Percentiles rank a stretch among this genome's conserved stretches.
Conservation (phyloP, 352 stramenopile species). For the Pythium utonaiense region DNA sequence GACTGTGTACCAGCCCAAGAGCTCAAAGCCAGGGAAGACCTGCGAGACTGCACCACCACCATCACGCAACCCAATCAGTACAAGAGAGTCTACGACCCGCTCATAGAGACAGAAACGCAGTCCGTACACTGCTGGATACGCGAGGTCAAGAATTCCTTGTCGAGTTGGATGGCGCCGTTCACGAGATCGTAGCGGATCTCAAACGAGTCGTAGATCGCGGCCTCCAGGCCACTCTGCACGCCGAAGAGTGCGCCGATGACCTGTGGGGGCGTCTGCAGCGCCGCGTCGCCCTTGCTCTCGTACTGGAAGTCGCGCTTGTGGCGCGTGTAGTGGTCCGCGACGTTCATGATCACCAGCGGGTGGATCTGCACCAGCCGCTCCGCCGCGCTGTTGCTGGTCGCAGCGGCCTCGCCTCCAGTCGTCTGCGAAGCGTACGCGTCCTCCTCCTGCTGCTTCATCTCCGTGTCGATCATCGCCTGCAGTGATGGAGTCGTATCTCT, state of each 20-base stretch:
- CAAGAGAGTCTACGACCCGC: no score
- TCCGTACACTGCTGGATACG: conserved; percentile 79
- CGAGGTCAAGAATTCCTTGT: conserved; percentile 78
- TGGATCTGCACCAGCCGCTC: conserved; percentile 78
- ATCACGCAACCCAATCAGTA: background rate
- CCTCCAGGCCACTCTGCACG: conserved; percentile 77
- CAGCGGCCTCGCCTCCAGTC: conserved; percentile 25
- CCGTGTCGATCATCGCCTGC: conserved; percentile 51
- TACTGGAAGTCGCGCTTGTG: conserved; percentile 59
- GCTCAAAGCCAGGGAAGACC: conserved; percentile 85
- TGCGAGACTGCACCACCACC: conserved; percentile 48
- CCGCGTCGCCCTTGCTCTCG: conserved; percentile 7
- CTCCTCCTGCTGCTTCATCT: conserved; percentile 43
- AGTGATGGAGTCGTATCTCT: no score
- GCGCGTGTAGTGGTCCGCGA: conserved; percentile 94
- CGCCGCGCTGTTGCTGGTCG: conserved; percentile 29
- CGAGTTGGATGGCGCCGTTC: conserved; percentile 58
- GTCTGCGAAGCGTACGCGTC: conserved; percentile 24
- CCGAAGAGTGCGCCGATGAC: conserved; percentile 92
- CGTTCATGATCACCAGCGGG: conserved; percentile 91
- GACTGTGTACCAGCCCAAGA: conserved; percentile 88
- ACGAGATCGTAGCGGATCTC: conserved; percentile 79
- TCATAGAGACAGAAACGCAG: background rate
- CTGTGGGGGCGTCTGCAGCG: conserved; percentile 43
- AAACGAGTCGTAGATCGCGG: conserved; percentile 86